Percentiles rank a stretch among this genome's conserved stretches.
Evolutionary conservation across 805 yeast species (phyloP).

Genomic region (Myxozyma neglecta): DNA sequence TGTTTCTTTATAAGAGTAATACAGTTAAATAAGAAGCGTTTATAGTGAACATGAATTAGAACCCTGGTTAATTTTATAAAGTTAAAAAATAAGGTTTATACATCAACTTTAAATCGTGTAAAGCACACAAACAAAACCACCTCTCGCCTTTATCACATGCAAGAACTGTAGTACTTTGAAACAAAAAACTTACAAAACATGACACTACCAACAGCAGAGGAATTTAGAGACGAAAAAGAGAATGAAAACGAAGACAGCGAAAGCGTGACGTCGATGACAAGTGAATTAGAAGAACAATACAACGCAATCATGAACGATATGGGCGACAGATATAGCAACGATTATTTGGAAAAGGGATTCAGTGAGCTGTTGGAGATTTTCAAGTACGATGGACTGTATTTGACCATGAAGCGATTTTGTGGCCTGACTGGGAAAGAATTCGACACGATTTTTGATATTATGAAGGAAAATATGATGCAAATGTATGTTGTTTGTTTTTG

Average conservation of each 20-base stretch:
- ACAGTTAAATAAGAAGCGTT: too few relatives aligned
- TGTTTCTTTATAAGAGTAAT: not conserved
- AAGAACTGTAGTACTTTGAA: too few relatives aligned
- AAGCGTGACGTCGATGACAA: not conserved
- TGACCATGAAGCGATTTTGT: constrained; percentile 1
- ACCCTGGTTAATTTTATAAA: not conserved
- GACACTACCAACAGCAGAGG: not conserved
- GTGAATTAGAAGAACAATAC: not conserved
- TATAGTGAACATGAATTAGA: too few relatives aligned
- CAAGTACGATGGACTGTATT: not conserved
- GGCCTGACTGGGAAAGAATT: constrained; percentile 16
- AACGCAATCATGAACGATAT: not conserved
- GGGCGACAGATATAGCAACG: not conserved
- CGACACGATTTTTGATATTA: constrained; percentile 24
- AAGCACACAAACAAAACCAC: too few relatives aligned
- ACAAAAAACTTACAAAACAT: not conserved
- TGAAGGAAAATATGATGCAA: constrained; percentile 24
- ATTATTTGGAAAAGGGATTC: not conserved
- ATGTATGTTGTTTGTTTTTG: constrained; percentile 9
- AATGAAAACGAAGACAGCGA: not conserved
- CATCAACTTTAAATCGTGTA: not conserved
- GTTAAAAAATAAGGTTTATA: not conserved
- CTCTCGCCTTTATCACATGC: too few relatives aligned
- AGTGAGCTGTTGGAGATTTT: not conserved
- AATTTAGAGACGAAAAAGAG: not conserved